Conservation (phyloP, 768 basidiomycete genomes). For the Hydnum rufescens region DNA sequence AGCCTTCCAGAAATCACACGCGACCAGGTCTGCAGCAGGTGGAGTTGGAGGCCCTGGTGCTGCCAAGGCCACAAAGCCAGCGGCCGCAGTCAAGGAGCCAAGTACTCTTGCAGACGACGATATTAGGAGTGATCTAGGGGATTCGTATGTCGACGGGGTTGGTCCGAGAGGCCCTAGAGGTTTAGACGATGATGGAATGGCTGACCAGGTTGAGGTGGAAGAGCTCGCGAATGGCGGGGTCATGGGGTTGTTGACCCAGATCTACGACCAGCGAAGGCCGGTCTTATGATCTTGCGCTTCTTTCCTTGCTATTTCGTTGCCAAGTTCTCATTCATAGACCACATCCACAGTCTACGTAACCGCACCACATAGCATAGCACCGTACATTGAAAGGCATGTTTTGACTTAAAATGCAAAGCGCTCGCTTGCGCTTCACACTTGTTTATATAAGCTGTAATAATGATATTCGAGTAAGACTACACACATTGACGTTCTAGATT, state of each 20-base stretch:
- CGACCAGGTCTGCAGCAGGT: conserved; percentile 1
- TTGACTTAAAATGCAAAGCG: no score
- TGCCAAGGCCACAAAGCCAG: no score
- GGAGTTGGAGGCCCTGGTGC: conserved; percentile 6
- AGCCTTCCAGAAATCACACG: conserved; percentile 26
- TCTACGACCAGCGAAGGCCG: conserved; percentile 29
- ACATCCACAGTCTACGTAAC: no score
- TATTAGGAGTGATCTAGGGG: conserved; percentile 40
- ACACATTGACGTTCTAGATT: no score
- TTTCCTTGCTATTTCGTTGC: no score
- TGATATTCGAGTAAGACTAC: no score
- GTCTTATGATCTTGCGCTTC: no score
- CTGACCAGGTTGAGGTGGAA: conserved; percentile 27
- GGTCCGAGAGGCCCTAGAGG: conserved; percentile 17
- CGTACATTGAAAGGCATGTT: no score
- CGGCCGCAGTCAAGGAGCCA: background rate
- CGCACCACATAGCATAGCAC: no score
- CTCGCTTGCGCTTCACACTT: no score
- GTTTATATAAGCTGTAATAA: no score
- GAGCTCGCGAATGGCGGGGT: conserved; percentile 62
- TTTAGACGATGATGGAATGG: conserved; percentile 6
- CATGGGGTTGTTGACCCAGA: conserved; percentile 67
- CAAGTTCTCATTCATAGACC: no score
- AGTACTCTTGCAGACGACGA: conserved; percentile 27
- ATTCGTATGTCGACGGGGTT: conserved; percentile 54